Evolutionary conservation across 2,329 filamentous ascomycete genomes (phyloP), one percentile per base, ranked within the genome.

Genomic region (Pseudogymnoascus sp.): DNA sequence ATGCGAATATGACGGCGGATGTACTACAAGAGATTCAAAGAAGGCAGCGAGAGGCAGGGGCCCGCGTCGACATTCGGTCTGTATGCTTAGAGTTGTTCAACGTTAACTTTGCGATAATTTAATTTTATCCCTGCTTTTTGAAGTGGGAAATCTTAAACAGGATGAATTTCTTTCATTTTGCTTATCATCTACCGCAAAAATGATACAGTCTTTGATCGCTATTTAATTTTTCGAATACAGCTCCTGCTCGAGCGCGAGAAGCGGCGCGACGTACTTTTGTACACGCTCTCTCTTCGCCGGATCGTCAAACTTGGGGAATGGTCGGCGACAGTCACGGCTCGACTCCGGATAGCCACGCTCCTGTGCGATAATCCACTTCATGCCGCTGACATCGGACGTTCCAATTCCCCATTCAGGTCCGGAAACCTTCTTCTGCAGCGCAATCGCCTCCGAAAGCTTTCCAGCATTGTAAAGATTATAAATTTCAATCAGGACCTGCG

Each of bases 351-450:
- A 85, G n/a, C 80, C 82, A 16, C 74, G 74, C 25, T 80, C 71
- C 69, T 83, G 79, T 38, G 79, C 80, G 37, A 84, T 82, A n/a
- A 84, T 77, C 77, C 80, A 85, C 71, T 85, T 85, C 6, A 80
- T 85, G 8, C 83, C 82, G 68, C 84, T 84, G 70, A 86, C 83
- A n/a, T 82, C 82, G 3, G 80, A 80, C 70, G 83, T 83, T 28
- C 74, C 81, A 62, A 86, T 83, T 0, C 80, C 83, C 77, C 79
- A 82, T 74, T 85, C 83, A 63, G 78, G 77, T 68, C 78, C 74
- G 5, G 78, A 80, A 38, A 84, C 74, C 71, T 80, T 76, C 60
- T 80, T 73, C 70, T 85, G 82, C 3, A 80, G 73, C 2, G 75
- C 73, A 25, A 77, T 75, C 0, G 82, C 82, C 69, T 82, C 80